These are phyloP conservation scores for Amoebophrya sp. DNA, from an alignment of 169 alveolate species.

Conservation along the genomic window DNA sequence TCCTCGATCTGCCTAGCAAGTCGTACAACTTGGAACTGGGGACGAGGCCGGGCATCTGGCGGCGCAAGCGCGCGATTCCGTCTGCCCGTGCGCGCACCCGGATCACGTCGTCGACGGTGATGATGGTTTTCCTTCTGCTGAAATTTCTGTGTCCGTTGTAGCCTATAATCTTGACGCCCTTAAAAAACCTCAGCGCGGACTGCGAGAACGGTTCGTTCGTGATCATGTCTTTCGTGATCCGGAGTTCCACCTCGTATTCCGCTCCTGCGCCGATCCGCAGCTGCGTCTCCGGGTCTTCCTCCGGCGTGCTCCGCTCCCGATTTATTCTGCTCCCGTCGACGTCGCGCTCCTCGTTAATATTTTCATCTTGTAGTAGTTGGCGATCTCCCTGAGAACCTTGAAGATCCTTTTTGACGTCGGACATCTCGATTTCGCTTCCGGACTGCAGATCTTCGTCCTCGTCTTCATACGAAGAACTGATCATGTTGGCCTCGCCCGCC, in stretches of 20 bases:
- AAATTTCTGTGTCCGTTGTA: slow-evolving; percentile 3
- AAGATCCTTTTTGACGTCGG: no score
- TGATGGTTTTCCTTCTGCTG: background rate
- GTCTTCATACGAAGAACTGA: no score
- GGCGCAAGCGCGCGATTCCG: background rate
- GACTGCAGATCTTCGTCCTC: no score
- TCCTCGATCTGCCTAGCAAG: background rate
- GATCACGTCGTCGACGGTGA: background rate
- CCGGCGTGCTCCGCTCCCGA: no score
- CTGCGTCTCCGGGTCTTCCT: no score
- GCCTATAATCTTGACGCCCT: background rate
- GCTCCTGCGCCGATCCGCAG: background rate
- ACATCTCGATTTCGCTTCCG: no score
- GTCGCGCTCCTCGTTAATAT: no score
- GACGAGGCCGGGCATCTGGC: background rate
- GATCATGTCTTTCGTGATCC: background rate
- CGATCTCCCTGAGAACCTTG: no score
- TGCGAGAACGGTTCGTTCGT: background rate
- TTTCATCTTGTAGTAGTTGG: no score
- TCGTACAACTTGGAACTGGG: background rate
- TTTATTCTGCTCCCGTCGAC: no score
- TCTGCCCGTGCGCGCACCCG: background rate
- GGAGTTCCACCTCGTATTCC: background rate
- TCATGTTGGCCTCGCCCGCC: background rate
- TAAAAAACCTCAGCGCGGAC: background rate